Base-by-base conservation (phyloP, 2,329 filamentous ascomycete species). In the Trichoderma sp. region DNA sequence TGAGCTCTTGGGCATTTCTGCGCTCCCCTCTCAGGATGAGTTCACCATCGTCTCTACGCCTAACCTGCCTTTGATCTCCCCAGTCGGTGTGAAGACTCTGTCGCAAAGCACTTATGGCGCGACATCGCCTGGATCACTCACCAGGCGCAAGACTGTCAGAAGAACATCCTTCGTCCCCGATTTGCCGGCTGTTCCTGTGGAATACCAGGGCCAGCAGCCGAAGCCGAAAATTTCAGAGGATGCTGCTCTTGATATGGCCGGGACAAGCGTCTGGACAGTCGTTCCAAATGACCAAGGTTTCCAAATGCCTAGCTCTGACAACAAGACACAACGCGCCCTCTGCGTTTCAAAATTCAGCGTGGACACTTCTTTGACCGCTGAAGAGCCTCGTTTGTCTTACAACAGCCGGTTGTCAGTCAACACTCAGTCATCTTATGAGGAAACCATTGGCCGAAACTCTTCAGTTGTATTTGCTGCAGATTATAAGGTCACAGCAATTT, bases 401-500 rank as follows among this genome's bases (percentile, higher is more conserved):
- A 3, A 15, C 12, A 36, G 65, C 9, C 64, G 61, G 9, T 65
- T 73, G 4, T 71, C 72, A 30, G 53, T 66, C 36, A 65, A 63
- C 6, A 71, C 57, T 55, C 70, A 68, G 20, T 64, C 64, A 59
- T 71, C 77, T 34, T 65, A 76, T 67, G 77, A 79, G 15, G 80
- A 77, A 59, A 76, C 75, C 20, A 83, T 84, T 74, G 83, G 85
- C 20, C 82, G 81, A 64, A 88, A 86, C 3, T 88, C 85, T 3
- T 88, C 85, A 3, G 80, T 88, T 2, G 79, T 88, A 57, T 85
- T 86, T 8, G 72, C 78, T 15, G 15, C 68, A 8, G 59, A 70
- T 26, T 6, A 7, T 6, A 70, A 65, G 8, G 6, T 34, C 6
- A 26, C 32, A 11, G 32, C 71, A 58, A 13, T 64, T 71, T 73